Evolutionary conservation across 2,329 filamentous ascomycete genomes (phyloP).

Genomic region (Diplodia intermedia): DNA sequence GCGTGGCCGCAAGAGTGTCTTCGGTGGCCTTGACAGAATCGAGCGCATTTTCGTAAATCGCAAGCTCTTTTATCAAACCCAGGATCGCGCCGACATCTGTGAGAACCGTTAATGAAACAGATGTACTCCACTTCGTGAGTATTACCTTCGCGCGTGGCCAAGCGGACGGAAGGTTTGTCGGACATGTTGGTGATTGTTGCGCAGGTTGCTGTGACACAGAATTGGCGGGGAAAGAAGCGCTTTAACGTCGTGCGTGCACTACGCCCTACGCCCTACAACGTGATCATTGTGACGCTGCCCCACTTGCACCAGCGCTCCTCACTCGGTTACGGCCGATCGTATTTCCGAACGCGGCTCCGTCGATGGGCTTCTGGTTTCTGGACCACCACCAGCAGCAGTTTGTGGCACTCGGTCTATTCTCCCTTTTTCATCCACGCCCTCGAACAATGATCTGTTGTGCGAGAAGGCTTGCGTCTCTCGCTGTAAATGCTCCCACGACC

Average conservation of each 20-base stretch:
- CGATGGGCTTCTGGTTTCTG: background rate
- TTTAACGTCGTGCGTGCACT: background rate
- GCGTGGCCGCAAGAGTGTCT: constrained; percentile 72
- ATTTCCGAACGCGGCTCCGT: constrained; percentile 14
- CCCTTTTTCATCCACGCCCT: background rate
- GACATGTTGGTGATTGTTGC: constrained; percentile 19
- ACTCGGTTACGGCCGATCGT: constrained; percentile 20
- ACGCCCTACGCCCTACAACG: constrained; percentile 18
- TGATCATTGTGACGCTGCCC: background rate
- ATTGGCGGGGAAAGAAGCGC: background rate
- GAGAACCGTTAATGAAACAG: constrained; percentile 15
- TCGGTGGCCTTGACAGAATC: constrained; percentile 79
- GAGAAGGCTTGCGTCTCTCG: background rate
- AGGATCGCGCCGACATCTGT: constrained; percentile 84
- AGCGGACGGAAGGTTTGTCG: constrained; percentile 55
- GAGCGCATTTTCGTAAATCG: constrained; percentile 82
- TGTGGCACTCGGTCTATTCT: background rate
- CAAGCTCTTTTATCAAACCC: constrained; percentile 80
- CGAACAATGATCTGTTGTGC: constrained; percentile 16
- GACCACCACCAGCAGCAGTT: too few relatives aligned
- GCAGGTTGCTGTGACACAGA: background rate
- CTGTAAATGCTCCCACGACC: constrained; percentile 33
- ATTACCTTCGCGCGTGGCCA: constrained; percentile 67
- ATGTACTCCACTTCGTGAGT: background rate
- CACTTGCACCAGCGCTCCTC: background rate